Conservation (phyloP, 2,329 filamentous ascomycete species). For the Sphaerulina vaccinii region DNA sequence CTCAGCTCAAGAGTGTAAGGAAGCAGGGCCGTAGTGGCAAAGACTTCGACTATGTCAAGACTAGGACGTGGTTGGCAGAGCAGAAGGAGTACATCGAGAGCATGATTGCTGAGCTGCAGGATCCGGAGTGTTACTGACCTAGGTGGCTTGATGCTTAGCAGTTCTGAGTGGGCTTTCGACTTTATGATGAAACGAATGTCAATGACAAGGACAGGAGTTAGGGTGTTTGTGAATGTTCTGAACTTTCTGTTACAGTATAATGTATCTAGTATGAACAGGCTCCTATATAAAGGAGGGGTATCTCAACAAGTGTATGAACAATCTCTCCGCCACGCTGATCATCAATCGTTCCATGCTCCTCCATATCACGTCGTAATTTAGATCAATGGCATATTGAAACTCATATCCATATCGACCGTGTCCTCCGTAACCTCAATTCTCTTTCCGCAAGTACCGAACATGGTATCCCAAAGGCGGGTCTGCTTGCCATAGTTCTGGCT, state of each 20-base stretch:
- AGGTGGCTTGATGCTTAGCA: no score
- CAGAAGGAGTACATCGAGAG: slow-evolving; percentile 8
- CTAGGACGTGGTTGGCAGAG: slow-evolving; percentile 4
- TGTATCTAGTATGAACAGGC: no score
- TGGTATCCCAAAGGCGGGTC: slow-evolving; percentile 36
- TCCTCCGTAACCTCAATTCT: slow-evolving; percentile 37
- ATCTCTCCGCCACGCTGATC: no score
- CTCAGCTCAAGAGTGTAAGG: slow-evolving; percentile 12
- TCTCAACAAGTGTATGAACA: no score
- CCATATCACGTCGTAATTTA: no score
- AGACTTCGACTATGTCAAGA: not conserved
- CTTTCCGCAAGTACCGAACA: slow-evolving; percentile 35
- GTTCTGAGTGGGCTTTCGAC: no score
- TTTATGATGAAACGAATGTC: no score
- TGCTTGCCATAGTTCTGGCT: slow-evolving; percentile 44
- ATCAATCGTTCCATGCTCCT: no score
- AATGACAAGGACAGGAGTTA: no score
- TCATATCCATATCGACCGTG: slow-evolving; percentile 20
- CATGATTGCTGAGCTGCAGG: slow-evolving; percentile 1
- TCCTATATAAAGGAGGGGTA: no score
- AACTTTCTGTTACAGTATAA: no score
- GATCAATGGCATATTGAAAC: slow-evolving; percentile 20
- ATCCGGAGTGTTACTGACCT: not conserved
- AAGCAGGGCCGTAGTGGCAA: not conserved
- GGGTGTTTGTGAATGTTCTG: no score